Evolutionary conservation across 495 filamentous ascomycete species (phyloP), one percentile per base, ranked within the genome.

Genomic region (Sphaerosporella brunnea): DNA sequence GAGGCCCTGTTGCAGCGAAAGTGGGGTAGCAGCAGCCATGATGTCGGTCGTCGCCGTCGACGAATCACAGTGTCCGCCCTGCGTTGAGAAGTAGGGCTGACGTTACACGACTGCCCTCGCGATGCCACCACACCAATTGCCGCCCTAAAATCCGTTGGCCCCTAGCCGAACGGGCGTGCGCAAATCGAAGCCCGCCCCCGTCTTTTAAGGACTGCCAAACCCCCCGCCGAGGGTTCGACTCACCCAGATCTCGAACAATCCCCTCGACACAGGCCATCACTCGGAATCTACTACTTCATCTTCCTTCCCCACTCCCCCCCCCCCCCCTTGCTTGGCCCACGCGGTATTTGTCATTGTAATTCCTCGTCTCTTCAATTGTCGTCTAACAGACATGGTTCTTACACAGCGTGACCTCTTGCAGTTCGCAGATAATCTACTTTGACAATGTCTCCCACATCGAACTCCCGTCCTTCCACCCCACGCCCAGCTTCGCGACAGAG

Each of bases 21-120:
- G n/a, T n/a, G n/a, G n/a, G n/a, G n/a, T n/a, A n/a, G n/a, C n/a
- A n/a, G n/a, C n/a, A n/a, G n/a, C n/a, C n/a, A n/a, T n/a, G n/a
- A n/a, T n/a, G n/a, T n/a, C n/a, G n/a, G n/a, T n/a, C n/a, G n/a
- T n/a, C n/a, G n/a, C n/a, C n/a, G n/a, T n/a, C 34, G 40, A 18
- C 40, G 20, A 43, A 43, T 43, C 40, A 43, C 20, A 43, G 40
- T 4, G 13, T 24, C 40, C 40, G 40, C 40, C 40, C 40, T 43
- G 40, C 40, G 26, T 43, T 8, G 20, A 11, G 20, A 26, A 23
- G 13, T 43, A 43, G 40, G 40, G 40, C 40, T 43, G 40, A 25
- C 21, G 3, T 43, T 26, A 26, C 40, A 43, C 40, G 19, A 43
- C 35, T 9, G 8, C 7, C 28, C 28, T 32, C 35, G 35, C n/a